Conservation (phyloP, 176 grass and related monocot genomes). For the Panicum miliaceum region DNA sequence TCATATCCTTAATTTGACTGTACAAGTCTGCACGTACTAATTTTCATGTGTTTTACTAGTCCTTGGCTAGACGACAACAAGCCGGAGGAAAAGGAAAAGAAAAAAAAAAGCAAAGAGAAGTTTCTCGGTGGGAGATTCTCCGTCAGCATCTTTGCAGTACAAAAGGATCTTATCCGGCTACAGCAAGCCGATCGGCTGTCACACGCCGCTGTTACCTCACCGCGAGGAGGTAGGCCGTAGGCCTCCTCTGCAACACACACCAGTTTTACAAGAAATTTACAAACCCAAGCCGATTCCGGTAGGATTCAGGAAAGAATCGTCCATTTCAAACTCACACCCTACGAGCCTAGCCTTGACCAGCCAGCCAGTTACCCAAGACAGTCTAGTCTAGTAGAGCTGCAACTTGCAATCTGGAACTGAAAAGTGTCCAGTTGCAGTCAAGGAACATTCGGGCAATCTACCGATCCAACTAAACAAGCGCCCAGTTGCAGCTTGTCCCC, state of each 20-base stretch:
- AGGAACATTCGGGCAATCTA: conserved; percentile 13
- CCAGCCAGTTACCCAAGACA: neutral
- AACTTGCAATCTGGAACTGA: neutral
- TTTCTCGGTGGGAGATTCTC: neutral
- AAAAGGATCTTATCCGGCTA: neutral
- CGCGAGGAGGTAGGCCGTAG: too few species aligned
- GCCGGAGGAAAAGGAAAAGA: too few species aligned
- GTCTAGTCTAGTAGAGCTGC: neutral
- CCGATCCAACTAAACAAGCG: neutral
- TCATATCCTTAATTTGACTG: neutral
- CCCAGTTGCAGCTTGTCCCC: neutral
- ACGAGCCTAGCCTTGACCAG: neutral
- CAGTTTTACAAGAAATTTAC: too few species aligned
- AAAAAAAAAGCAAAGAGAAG: neutral
- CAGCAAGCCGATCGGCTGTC: neutral
- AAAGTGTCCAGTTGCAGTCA: neutral
- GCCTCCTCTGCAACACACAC: too few species aligned
- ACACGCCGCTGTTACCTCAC: neutral
- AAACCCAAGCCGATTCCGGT: too few species aligned
- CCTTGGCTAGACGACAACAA: neutral
- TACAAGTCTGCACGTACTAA: neutral
- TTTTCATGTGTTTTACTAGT: neutral
- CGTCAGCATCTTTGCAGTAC: neutral
- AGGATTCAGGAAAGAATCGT: neutral
- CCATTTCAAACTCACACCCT: neutral